Conservation (phyloP, 2,329 filamentous ascomycete species). For the Ophioceras dolichostomum region DNA sequence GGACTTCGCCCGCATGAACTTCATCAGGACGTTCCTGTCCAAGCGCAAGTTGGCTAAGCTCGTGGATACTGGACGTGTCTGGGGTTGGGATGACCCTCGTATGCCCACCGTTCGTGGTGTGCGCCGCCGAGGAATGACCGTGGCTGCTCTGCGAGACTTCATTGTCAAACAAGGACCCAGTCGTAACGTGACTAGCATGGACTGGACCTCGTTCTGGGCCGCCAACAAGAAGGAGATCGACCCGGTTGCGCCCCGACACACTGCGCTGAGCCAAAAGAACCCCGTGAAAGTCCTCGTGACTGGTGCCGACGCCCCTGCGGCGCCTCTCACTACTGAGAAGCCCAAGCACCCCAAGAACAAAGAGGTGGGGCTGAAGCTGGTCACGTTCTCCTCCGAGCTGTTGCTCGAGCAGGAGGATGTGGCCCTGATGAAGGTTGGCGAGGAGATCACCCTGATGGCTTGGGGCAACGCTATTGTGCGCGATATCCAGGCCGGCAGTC, state of each 20-base stretch:
- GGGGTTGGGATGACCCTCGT: slow-evolving; percentile 77
- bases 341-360: slow-evolving; percentile 86
- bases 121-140: slow-evolving; percentile 64
- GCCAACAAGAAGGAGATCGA: slow-evolving; percentile 76
- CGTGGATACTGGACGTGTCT: slow-evolving; percentile 63
- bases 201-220: slow-evolving; percentile 66
- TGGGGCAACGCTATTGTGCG: slow-evolving; percentile 86
- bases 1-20: slow-evolving; percentile 79
- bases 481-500: slow-evolving; percentile 43
- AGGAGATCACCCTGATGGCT: slow-evolving; percentile 93
- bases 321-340: slow-evolving; percentile 58
- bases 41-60: slow-evolving; percentile 81
- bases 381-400: slow-evolving; percentile 62
- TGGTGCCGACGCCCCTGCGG: slow-evolving; percentile 53
- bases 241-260: slow-evolving; percentile 61
- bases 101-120: slow-evolving; percentile 72
- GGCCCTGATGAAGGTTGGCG: slow-evolving; percentile 65
- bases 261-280: slow-evolving; percentile 58
- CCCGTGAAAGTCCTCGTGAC: slow-evolving; percentile 58
- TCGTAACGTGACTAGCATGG: slow-evolving; percentile 73
- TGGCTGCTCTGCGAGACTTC: slow-evolving; percentile 68
- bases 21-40: slow-evolving; percentile 69
- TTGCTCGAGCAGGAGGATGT: slow-evolving; percentile 81
- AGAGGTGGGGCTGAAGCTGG: slow-evolving; percentile 73
- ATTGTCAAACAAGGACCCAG: slow-evolving; percentile 76